phyloP scores from a whole-genome alignment of 1,284 basidiomycete genomes.

The Ceratobasidium theobromae region DNA sequence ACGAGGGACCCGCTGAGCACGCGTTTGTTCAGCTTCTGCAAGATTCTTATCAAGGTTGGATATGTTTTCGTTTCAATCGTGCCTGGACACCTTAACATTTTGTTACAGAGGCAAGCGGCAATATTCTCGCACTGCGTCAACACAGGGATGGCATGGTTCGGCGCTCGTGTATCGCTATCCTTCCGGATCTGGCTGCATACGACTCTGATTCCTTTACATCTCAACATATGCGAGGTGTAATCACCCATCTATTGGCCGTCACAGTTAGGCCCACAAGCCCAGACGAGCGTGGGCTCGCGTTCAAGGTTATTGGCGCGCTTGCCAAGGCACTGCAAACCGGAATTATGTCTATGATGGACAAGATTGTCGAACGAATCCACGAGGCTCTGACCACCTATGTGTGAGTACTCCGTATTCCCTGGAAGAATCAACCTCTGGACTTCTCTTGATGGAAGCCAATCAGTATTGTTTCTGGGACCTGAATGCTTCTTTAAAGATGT shows the following conservation, averaged over 20 bases:
- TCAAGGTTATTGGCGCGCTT: constrained; percentile 16
- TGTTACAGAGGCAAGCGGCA: constrained; percentile 19
- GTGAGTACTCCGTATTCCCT: not conserved
- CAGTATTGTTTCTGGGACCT: not conserved
- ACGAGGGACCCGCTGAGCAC: not conserved
- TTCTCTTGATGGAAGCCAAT: not conserved
- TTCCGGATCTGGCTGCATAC: constrained; percentile 13
- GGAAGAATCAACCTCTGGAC: not conserved
- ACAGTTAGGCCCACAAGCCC: constrained; percentile 16
- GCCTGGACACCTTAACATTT: not conserved
- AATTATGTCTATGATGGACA: constrained; percentile 26
- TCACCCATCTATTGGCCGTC: constrained; percentile 10
- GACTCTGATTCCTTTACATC: constrained; percentile 9
- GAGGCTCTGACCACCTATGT: constrained; percentile 23
- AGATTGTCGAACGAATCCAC: constrained; percentile 16
- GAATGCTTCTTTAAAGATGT: not conserved
- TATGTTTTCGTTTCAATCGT: not conserved
- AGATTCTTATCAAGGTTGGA: constrained; percentile 23
- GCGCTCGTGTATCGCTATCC: constrained; percentile 12
- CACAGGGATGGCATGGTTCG: constrained; percentile 20
- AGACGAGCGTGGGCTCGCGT: constrained; percentile 23
- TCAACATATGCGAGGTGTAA: constrained; percentile 7
- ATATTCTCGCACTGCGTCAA: constrained; percentile 10
- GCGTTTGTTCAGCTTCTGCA: constrained; percentile 10
- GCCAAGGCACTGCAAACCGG: constrained; percentile 23